A percentile compares a stretch with the other conserved stretches of the same genome.
Conservation (phyloP, 352 stramenopile species). For the Globisporangium emineosum region DNA sequence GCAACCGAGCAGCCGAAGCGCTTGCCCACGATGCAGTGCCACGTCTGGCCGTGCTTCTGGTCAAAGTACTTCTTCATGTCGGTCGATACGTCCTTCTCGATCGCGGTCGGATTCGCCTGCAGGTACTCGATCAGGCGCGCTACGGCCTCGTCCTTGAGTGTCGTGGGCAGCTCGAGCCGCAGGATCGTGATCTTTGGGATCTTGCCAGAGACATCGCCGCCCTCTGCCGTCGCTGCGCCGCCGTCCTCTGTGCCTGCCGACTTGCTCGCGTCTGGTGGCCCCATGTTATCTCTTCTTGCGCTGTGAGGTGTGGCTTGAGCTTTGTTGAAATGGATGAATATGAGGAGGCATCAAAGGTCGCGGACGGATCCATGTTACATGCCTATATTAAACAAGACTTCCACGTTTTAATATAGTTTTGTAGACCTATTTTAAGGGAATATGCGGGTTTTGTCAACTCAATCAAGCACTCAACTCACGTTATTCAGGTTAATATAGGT, state of each 20-base stretch:
- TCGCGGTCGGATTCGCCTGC: constrained; percentile 30
- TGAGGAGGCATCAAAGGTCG: constrained; percentile 3
- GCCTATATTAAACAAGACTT: not conserved
- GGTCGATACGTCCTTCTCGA: constrained; percentile 90
- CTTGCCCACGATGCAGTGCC: constrained; percentile 93
- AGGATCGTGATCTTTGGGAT: constrained; percentile 65
- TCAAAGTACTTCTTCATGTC: constrained; percentile 99
- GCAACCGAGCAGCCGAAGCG: constrained; percentile 89
- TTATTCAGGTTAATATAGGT: not conserved
- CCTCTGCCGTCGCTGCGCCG: constrained; percentile 14
- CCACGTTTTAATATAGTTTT: too few relatives aligned
- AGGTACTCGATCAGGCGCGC: constrained; percentile 35
- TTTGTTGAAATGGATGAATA: too few relatives aligned
- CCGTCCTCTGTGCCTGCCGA: constrained; percentile 12
- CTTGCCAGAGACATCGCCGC: constrained; percentile 21
- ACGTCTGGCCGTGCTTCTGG: constrained; percentile 93
- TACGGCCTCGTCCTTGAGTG: constrained; percentile 74
- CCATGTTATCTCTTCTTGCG: constrained; percentile 24
- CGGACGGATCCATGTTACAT: not conserved
- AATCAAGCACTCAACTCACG: too few relatives aligned
- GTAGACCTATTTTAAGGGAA: too few relatives aligned
- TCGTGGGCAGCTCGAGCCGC: constrained; percentile 58
- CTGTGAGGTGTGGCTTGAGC: too few relatives aligned
- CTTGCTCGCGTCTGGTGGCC: constrained; percentile 46
- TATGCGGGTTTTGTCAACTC: too few relatives aligned